A percentile compares a stretch with the other conserved stretches of the same genome.
Evolutionary conservation across 257 asterid species (phyloP).

Genomic region (Solanum sitiens): DNA sequence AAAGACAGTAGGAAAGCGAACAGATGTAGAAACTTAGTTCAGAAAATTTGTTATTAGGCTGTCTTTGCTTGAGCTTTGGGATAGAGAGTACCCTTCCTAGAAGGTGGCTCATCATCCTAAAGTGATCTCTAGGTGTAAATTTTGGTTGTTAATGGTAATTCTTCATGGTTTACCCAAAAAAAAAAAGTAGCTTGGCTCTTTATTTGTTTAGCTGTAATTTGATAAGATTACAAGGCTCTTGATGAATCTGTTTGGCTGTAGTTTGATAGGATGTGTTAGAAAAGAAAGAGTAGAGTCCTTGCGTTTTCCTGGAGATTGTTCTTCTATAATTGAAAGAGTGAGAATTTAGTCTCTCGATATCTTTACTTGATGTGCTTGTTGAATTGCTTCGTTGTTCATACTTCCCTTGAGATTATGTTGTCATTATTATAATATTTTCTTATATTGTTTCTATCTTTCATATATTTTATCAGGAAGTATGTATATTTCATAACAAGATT

Average conservation of each 20-base stretch:
- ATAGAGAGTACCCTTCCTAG: not conserved
- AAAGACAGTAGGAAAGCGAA: not conserved
- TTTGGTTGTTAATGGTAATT: not conserved
- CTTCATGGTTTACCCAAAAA: not conserved
- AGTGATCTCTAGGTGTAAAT: not conserved
- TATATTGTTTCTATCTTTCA: not conserved
- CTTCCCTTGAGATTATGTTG: not conserved
- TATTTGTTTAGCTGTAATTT: not conserved
- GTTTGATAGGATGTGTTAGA: not conserved
- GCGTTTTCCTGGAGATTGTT: not conserved
- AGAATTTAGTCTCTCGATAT: not conserved
- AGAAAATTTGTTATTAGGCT: not conserved
- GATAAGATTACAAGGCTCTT: not conserved
- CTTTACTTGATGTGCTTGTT: not conserved
- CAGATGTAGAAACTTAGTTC: not conserved
- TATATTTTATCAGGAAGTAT: not conserved
- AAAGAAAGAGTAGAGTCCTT: not conserved
- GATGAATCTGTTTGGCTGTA: not conserved
- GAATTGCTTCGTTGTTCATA: not conserved
- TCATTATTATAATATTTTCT: not conserved
- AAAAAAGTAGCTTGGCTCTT: not conserved
- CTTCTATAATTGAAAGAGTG: not conserved
- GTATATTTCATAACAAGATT: not conserved
- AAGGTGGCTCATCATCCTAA: not conserved
- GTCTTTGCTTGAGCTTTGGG: not conserved